Evolutionary conservation across 345 rosid species (phyloP), one percentile per base, ranked within the genome.

Genomic region (Syzygium aqueum): DNA sequence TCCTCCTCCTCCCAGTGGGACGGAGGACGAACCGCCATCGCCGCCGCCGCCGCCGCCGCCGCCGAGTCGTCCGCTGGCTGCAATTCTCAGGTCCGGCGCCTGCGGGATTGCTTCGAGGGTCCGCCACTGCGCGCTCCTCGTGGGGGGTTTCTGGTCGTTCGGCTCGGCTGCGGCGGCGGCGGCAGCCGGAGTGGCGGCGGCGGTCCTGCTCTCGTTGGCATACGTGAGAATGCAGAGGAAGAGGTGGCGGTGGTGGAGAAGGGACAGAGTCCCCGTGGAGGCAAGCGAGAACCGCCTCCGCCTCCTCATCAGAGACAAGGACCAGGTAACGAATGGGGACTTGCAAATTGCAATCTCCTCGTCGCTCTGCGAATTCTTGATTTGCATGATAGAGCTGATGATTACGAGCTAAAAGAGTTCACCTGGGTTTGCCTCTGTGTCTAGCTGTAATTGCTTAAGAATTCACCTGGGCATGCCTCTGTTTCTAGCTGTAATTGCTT

Each of bases 301-400:
- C 9, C 87, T 86, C 53, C 78, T 91, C 49, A 46, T 94, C 88
- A 91, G 85, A 88, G 95, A 92, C 87, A 93, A 90, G 89, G 94
- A 94, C 88, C 89, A 91, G 93, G 96, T 92, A 61, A 59, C 49
- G 11, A 22, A 73, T 5, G 5, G 0, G 78, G 49, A 37, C 49
- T 73, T 22, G 0, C 80, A 23, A 10, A 43, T 56, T 10, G 12
- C 63, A 19, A 37, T 73, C 19, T 73, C 80, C 37, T 19, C 7
- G 49, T 73, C 49, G 0, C 80, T 37, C 7, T 14, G 49, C 46
- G 8, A 37, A 6, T 33, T 19, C 25, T 73, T 0, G 14, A 73
- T 73, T 37, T 23, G 80, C 25, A 33, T 2, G 80, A 11, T 19
- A 9, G 80, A 37, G 49, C 49, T 37, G 49, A 73, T 37, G 80